Evolutionary conservation across 306 rosid species (phyloP).

Genomic region (Arachis stenosperma): DNA sequence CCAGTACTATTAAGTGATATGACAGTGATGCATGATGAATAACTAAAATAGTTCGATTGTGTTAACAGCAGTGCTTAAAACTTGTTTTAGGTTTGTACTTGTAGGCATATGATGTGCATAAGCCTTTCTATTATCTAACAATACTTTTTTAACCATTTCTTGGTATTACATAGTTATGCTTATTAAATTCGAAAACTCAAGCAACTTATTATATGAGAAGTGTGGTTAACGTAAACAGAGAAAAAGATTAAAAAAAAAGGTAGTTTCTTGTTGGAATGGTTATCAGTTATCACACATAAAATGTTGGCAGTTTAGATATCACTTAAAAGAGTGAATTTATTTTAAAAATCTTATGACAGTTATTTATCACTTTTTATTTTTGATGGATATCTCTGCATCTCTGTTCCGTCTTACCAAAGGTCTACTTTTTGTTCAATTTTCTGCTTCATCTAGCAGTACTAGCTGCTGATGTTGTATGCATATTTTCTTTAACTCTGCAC

Average conservation of each 20-base stretch:
- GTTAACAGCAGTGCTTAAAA: no score
- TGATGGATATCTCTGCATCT: background rate
- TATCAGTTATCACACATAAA: no score
- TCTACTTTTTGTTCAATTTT: slow-evolving; percentile 20
- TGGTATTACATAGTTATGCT: background rate
- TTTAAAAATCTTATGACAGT: background rate
- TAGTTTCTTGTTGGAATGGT: background rate
- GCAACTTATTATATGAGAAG: background rate
- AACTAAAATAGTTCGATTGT: no score
- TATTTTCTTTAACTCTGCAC: slow-evolving; percentile 24
- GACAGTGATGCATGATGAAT: no score
- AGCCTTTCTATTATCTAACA: background rate
- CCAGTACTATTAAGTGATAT: no score
- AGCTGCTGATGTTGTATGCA: slow-evolving; percentile 11
- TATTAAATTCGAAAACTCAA: slow-evolving; percentile 12
- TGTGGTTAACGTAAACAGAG: slow-evolving; percentile 13
- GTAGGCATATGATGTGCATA: no score
- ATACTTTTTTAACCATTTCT: background rate
- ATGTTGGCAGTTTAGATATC: background rate
- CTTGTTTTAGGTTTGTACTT: no score
- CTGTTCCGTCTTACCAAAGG: slow-evolving; percentile 1
- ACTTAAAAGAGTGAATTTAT: slow-evolving; percentile 13
- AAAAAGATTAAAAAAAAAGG: background rate
- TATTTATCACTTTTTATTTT: slow-evolving; percentile 7
- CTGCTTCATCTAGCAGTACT: slow-evolving; percentile 21